Evolutionary conservation across 1,284 basidiomycete genomes (phyloP), one percentile per base, ranked within the genome.

Genomic region (Lignosus rhinocerotis): DNA sequence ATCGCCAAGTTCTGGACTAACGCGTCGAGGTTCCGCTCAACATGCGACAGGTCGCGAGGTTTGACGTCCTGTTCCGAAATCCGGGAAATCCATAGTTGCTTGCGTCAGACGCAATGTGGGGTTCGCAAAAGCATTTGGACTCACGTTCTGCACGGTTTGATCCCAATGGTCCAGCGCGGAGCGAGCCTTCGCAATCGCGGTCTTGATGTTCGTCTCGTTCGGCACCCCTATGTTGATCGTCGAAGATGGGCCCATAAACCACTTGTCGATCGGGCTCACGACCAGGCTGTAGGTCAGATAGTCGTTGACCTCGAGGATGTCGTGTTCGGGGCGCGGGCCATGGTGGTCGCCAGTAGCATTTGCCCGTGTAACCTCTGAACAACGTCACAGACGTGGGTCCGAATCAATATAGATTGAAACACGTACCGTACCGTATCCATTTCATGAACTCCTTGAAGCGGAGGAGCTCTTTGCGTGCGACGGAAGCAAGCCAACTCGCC

Each of bases 281-380:
- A 81, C 76, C 49, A 93, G 80, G 50, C 90, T 88, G 46, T 83
- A 82, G 66, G 83, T 84, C 66, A 93, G 77, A 70, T 93, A 93
- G 63, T 85, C 84, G 70, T 89, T 89, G 51, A 90, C 91, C 77
- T 92, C 88, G 55, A 93, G 77, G 61, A 88, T 80, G 71, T 93
- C 91, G 69, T 90, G 85, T 53, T 83, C 82, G 57, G 85, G 79
- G 47, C 78, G 76, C 63, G 73, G 69, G 47, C 75, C 76, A 53
- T 74, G 73, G 50, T 86, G 83, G 42, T 76, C 75, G 6, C 65
- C 63, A 32, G 69, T 58, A 14, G 71, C 65, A 55, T 70, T 73
- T 44, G 67, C 67, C 53, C 62, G 65, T 30, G 60, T 31, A 16
- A 62, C 70, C 57, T 75, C 73, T 75, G 62, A 19, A 39, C 34